Percentiles rank a stretch among this genome's conserved stretches.
Conservation (phyloP, 352 stramenopile species). For the Phytophthora crassamura region DNA sequence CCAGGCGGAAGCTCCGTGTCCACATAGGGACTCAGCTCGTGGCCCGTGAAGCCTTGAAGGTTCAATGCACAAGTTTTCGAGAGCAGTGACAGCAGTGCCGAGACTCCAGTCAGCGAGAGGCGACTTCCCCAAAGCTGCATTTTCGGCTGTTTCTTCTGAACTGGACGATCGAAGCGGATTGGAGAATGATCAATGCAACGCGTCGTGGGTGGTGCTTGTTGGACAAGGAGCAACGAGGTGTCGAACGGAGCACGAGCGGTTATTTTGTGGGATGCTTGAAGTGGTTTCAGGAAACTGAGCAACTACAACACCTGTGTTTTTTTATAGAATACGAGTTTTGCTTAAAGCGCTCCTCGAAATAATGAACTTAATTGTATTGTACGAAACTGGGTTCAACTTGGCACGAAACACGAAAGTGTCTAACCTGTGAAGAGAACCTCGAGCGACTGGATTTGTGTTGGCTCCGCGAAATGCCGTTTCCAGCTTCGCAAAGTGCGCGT, state of each 20-base stretch:
- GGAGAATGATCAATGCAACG: slow-evolving; percentile 9
- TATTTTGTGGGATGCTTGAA: slow-evolving; percentile 26
- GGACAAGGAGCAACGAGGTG: slow-evolving; percentile 2
- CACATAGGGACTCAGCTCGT: slow-evolving; percentile 24
- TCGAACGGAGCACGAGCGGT: slow-evolving; percentile 18
- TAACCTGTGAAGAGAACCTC: slow-evolving; percentile 49
- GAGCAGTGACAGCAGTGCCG: slow-evolving; percentile 8
- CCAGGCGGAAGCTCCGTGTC: slow-evolving; percentile 10
- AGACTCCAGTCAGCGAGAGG: slow-evolving; percentile 8
- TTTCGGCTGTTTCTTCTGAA: slow-evolving; percentile 1
- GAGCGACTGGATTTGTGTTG: slow-evolving; percentile 41
- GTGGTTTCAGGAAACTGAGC: slow-evolving; percentile 8
- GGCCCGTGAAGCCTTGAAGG: slow-evolving; percentile 21
- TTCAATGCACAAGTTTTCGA: slow-evolving; percentile 27
- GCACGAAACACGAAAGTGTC: background rate
- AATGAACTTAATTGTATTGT: too few species aligned
- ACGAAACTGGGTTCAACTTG: background rate
- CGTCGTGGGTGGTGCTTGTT: background rate
- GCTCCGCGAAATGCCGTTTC: slow-evolving; percentile 48
- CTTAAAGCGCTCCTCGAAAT: too few species aligned
- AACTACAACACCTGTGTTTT: too few species aligned
- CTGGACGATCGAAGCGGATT: slow-evolving; percentile 4
- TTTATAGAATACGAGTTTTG: too few species aligned
- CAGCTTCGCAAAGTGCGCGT: slow-evolving; percentile 49
- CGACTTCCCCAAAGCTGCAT: slow-evolving; percentile 27